Percentiles rank a stretch among this genome's conserved stretches.
phyloP scores from a whole-genome alignment of 257 asterid species.

The Gentiana dahurica region DNA sequence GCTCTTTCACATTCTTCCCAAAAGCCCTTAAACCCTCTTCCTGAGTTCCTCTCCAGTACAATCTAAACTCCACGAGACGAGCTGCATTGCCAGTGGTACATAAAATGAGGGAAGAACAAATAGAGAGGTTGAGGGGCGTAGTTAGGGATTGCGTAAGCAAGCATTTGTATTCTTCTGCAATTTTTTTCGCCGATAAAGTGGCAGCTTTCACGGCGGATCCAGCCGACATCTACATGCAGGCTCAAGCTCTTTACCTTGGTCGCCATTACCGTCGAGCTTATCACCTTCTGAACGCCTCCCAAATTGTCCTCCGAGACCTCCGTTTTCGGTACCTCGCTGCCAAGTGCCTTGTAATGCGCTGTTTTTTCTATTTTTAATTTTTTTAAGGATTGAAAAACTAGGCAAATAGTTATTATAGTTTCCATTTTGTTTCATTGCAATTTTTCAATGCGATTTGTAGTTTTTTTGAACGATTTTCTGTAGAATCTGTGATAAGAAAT shows the following conservation, averaged over 20 bases:
- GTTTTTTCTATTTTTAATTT: not conserved
- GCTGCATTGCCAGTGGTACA: not conserved
- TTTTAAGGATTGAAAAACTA: not conserved
- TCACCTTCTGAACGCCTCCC: slow-evolving; percentile 94
- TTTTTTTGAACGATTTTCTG: not conserved
- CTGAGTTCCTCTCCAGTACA: not conserved
- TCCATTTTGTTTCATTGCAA: not conserved
- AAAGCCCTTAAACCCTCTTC: not conserved
- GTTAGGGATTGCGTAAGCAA: slow-evolving; percentile 96
- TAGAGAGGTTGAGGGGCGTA: slow-evolving; percentile 83
- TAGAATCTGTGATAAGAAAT: no score
- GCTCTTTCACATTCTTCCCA: slow-evolving; percentile 30
- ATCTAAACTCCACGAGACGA: not conserved
- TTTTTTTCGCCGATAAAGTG: slow-evolving; percentile 95
- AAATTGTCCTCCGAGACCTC: slow-evolving; percentile 93
- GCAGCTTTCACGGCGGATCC: slow-evolving; percentile 96
- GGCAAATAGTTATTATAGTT: not conserved
- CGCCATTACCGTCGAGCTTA: slow-evolving; percentile 93
- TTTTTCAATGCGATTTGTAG: not conserved
- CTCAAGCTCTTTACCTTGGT: slow-evolving; percentile 94
- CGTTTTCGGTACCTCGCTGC: slow-evolving; percentile 98
- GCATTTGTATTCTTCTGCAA: slow-evolving; percentile 93
- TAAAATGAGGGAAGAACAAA: slow-evolving; percentile 76
- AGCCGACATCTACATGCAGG: slow-evolving; percentile 97
- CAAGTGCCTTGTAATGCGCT: slow-evolving; percentile 69